These are phyloP conservation scores for Candida nemodendra DNA, from an alignment of 805 yeast species.

Conservation along the genomic window DNA sequence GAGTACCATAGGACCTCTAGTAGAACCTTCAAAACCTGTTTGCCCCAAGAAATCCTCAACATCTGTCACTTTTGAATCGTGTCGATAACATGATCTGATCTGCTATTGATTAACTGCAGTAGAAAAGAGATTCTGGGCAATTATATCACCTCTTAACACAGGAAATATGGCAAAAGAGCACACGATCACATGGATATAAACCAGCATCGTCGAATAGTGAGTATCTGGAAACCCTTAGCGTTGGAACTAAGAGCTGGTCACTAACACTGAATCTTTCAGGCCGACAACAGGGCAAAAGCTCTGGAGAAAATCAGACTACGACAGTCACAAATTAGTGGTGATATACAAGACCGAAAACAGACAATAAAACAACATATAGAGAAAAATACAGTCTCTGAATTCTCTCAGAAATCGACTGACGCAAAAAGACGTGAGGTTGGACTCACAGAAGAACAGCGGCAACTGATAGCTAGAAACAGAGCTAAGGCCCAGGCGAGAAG, in stretches of 20 bases:
- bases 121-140: too few relatives aligned
- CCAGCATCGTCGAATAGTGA: constrained; percentile 28
- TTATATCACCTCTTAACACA: too few relatives aligned
- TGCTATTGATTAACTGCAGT: too few relatives aligned
- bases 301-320: constrained; percentile 53
- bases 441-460: constrained; percentile 47
- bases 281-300: constrained; percentile 62
- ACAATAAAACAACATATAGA: too few relatives aligned
- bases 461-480: constrained; percentile 51
- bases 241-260: background rate
- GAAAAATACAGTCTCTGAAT: background rate
- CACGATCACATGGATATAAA: constrained; percentile 19
- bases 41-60: too few relatives aligned
- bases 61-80: too few relatives aligned
- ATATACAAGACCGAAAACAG: constrained; percentile 22
- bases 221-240: too few relatives aligned
- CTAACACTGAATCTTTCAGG: constrained; percentile 37
- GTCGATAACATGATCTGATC: too few relatives aligned
- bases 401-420: background rate
- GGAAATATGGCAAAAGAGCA: background rate
- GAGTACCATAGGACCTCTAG: too few relatives aligned
- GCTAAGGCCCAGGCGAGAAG: constrained; percentile 47
- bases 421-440: background rate
- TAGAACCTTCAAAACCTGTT: too few relatives aligned
- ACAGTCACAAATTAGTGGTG: constrained; percentile 30